Evolutionary conservation across 2,329 filamentous ascomycete species (phyloP), one percentile per base, ranked within the genome.

Genomic region (Lithohypha guttulata): DNA sequence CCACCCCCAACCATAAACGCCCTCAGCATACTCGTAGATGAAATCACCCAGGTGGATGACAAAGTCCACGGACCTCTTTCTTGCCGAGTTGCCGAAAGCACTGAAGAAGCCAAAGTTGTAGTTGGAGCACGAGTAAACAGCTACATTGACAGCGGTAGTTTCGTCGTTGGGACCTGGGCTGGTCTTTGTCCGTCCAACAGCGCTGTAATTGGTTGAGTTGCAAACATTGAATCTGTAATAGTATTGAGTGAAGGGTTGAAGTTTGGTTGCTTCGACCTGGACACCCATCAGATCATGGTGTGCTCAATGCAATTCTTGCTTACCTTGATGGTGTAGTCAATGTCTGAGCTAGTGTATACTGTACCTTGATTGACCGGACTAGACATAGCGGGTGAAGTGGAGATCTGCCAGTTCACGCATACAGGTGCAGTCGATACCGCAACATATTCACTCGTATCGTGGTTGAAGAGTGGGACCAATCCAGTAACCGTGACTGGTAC

Each of bases 261-360:
- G 55, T 10, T 70, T 69, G 34, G 59, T 68, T 1, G 79, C 80
- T 56, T 84, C 79, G 10, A 37, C 34, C 34, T 37, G 22, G 15
- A 17, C 9, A 9, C 9, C 4, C n/a, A n/a, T 37, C 13, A 28
- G 83, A 71, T 68, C 77, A 32, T 11, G 15, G 10, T 4, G 10
- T 50, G 22, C 51, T 41, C 27, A 34, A 9, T 4, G 19, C 15
- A 10, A 10, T 13, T 8, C 11, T 28, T 20, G 14, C 43, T 35
- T 54, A 75, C 75, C 66, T 84, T 84, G 43, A 84, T 64, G 0
- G 81, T 85, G 54, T 78, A 86, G 53, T 86, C 81, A 33, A 85
- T 73, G 53, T 85, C 81, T 1, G 73, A 80, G 23, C 71, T 81
- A 0, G 81, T 85, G 53, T 77, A 83, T 1, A 70, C 77, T 23